Percentiles rank a stretch among this genome's conserved stretches.
Evolutionary conservation across 306 rosid species (phyloP).

Genomic region (Vigna trinervia): DNA sequence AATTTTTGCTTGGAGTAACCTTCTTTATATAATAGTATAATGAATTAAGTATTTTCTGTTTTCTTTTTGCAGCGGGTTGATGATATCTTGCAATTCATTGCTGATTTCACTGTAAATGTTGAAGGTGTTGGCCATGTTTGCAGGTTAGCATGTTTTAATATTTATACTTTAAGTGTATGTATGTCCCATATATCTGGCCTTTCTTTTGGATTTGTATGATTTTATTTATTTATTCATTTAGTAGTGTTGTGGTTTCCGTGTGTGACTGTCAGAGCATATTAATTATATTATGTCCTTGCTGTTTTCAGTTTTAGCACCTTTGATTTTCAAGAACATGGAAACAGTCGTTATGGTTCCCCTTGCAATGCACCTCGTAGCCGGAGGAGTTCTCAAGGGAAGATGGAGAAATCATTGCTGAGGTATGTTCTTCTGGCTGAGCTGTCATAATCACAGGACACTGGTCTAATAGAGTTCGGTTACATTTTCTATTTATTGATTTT

Average conservation of each 20-base stretch:
- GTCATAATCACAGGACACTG: constrained; percentile 12
- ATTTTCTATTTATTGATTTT: constrained; percentile 11
- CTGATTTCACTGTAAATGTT: constrained; percentile 78
- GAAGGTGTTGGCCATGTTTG: constrained; percentile 99
- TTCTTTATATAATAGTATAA: constrained; percentile 1
- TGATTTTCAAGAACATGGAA: constrained; percentile 84
- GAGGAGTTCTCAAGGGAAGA: constrained; percentile 95
- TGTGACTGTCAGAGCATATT: too few species aligned
- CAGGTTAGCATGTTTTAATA: constrained; percentile 62
- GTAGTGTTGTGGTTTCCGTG: too few species aligned
- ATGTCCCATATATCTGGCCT: not conserved
- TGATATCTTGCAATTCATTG: constrained; percentile 84
- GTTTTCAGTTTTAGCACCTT: constrained; percentile 70
- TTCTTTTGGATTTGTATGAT: not conserved
- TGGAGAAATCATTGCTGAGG: constrained; percentile 99
- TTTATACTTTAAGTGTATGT: constrained; percentile 6
- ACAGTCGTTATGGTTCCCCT: constrained; percentile 79
- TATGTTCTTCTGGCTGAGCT: constrained; percentile 46
- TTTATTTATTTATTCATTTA: not conserved
- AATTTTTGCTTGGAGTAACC: constrained; percentile 23
- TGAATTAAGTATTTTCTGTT: constrained; percentile 34
- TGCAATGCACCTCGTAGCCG: constrained; percentile 54
- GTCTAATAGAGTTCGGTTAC: not conserved
- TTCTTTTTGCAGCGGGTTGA: constrained; percentile 81
- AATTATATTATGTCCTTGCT: too few species aligned